Percentiles rank a stretch among this genome's conserved stretches.
phyloP scores from a whole-genome alignment of 441 rosid species.

The Hypseocharis bilobata region DNA sequence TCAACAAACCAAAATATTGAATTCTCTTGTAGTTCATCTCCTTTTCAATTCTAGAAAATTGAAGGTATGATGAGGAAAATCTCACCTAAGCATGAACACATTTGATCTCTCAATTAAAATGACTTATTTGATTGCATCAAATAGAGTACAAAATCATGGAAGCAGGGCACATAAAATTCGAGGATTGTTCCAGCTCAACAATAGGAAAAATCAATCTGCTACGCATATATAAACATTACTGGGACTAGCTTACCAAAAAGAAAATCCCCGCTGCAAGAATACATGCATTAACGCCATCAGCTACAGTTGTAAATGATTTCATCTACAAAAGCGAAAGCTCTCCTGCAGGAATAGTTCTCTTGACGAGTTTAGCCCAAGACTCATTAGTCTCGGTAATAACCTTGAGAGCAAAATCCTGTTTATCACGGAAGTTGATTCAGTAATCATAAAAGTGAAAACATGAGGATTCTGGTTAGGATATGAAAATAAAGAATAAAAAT shows the following conservation, averaged over 20 bases:
- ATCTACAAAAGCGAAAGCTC: conserved; percentile 53
- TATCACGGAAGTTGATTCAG: background rate
- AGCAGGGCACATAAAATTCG: background rate
- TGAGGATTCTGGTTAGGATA: too few relatives aligned
- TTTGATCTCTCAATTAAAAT: background rate
- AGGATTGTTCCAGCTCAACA: conserved; percentile 1
- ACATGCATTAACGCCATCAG: background rate
- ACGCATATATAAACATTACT: background rate
- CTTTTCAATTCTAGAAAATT: too few relatives aligned
- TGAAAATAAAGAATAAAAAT: too few relatives aligned
- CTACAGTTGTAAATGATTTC: conserved; percentile 4
- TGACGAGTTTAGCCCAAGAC: conserved; percentile 77
- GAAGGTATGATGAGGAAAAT: too few relatives aligned
- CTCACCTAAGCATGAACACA: too few relatives aligned
- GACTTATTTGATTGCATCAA: background rate
- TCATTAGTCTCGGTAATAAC: conserved; percentile 72
- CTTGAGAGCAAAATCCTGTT: conserved; percentile 78
- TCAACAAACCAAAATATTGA: too few relatives aligned
- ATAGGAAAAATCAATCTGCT: background rate
- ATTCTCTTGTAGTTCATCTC: too few relatives aligned
- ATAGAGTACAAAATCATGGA: background rate
- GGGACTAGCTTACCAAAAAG: background rate
- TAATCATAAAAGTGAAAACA: background rate
- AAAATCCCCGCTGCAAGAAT: background rate
- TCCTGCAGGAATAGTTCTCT: conserved; percentile 61